Evolutionary conservation across 164 flowering plant genomes (phyloP), one percentile per base, ranked within the genome.

Genomic region (Taxillus chinensis): DNA sequence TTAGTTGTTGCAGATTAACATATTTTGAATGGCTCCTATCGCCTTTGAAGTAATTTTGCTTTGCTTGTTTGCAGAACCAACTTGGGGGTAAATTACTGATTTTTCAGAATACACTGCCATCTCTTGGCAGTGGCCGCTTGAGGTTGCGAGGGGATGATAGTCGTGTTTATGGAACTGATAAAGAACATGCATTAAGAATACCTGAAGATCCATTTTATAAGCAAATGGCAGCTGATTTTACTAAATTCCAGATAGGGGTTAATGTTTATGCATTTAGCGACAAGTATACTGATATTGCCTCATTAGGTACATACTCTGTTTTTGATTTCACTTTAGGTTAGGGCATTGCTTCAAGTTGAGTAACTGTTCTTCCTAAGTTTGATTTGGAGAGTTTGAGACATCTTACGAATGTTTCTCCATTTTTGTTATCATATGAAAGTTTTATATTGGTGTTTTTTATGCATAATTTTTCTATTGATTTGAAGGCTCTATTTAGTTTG

Each of bases 141-240:
- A 86, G 79, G 78, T 74, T 89, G 77, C 90, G 97, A 10, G 99
- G 97, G 63, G 96, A 89, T 75, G 97, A 95, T 77, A 67, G 64
- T 71, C 96, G 95, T 65, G 79, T 83, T 39, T 87, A 89, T 82
- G 99, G 97, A 73, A 87, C 96, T 14, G 99, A 95, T 69, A 90
- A 89, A 71, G 97, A 91, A 64, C 81, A 83, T 73, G 42, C 78
- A 14, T 61, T 91, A 66, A 83, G 99, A 75, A 55, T 79, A 65
- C 82, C 99, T 39, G 96, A 89, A 73, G 99, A 95, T 80, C 82
- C 93, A 62, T 89, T 91, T 66, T 95, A 91, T 68, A 91, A 91
- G 79, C 96, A 95, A 76, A 89, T 89, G 96, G 99, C 99, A 67
- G 96, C 99, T 61, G 97, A 95, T 77, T 77, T 81, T 55, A 79